phyloP scores from a whole-genome alignment of 75 land plant species.

The Gnetum montanum region DNA sequence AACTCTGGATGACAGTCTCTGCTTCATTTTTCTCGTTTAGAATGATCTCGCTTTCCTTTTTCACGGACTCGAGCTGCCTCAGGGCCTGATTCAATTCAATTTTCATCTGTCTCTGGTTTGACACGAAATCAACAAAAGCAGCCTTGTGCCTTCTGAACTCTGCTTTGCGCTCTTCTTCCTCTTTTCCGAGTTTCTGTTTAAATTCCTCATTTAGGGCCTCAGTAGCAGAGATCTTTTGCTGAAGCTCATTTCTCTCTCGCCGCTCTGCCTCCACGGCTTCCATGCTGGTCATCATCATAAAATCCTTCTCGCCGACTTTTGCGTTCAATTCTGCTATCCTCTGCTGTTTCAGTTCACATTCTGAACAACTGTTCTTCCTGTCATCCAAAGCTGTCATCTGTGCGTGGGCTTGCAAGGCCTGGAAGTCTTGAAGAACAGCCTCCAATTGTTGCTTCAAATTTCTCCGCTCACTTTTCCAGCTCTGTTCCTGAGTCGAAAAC shows the following conservation, averaged over 20 bases:
- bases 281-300: constrained; percentile 26
- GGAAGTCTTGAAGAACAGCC: constrained; percentile 33
- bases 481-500: constrained; percentile 66
- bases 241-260: constrained; percentile 31
- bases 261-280: constrained; percentile 31
- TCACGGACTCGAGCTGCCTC: constrained; percentile 30
- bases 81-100: constrained; percentile 43
- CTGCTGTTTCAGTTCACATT: constrained; percentile 31
- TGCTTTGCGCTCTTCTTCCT: constrained; percentile 35
- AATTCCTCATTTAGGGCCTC: constrained; percentile 33
- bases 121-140: constrained; percentile 51
- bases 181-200: constrained; percentile 26
- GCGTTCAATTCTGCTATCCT: constrained; percentile 28
- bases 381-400: neutral
- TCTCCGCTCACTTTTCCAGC: constrained; percentile 65
- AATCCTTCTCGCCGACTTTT: constrained; percentile 41
- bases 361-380: constrained; percentile 8
- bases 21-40: constrained; percentile 45
- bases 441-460: constrained; percentile 51
- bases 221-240: constrained; percentile 22
- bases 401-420: constrained; percentile 9
- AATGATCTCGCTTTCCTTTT: constrained; percentile 32
- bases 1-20: constrained; percentile 21
- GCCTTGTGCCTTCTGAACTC: constrained; percentile 63
- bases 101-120: constrained; percentile 50